phyloP scores from a whole-genome alignment of 1,284 basidiomycete species.

The Irpex sp. region DNA sequence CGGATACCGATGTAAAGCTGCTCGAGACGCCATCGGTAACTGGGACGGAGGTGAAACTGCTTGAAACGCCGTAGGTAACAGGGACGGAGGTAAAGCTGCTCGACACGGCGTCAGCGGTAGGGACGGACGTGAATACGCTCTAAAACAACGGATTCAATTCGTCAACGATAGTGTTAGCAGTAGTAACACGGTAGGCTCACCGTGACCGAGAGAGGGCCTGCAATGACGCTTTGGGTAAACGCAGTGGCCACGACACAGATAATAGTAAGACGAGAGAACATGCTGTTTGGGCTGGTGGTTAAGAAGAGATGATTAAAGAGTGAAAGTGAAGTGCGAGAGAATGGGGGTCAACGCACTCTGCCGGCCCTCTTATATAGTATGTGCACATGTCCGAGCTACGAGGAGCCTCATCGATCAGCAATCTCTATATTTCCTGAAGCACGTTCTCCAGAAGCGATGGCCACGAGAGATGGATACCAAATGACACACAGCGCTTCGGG shows the following conservation, averaged over 20 bases:
- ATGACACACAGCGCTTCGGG: neutral
- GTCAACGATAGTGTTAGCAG: neutral
- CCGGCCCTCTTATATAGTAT: neutral
- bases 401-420: neutral
- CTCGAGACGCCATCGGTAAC: too few relatives aligned
- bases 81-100: too few relatives aligned
- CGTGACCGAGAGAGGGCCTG: neutral
- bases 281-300: neutral
- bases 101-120: neutral
- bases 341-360: neutral
- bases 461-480: neutral
- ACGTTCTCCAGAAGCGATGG: neutral
- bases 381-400: neutral
- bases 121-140: neutral
- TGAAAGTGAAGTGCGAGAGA: neutral
- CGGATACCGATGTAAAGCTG: too few relatives aligned
- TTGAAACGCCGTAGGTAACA: too few relatives aligned
- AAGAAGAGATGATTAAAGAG: neutral
- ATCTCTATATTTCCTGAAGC: neutral
- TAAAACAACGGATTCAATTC: neutral
- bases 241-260: neutral
- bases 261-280: slow-evolving; percentile 4
- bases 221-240: neutral
- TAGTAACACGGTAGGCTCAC: neutral
- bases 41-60: too few relatives aligned